These are phyloP conservation scores for Iris macrosiphon DNA, from an alignment of 106 monocot species.

Conservation along the genomic window DNA sequence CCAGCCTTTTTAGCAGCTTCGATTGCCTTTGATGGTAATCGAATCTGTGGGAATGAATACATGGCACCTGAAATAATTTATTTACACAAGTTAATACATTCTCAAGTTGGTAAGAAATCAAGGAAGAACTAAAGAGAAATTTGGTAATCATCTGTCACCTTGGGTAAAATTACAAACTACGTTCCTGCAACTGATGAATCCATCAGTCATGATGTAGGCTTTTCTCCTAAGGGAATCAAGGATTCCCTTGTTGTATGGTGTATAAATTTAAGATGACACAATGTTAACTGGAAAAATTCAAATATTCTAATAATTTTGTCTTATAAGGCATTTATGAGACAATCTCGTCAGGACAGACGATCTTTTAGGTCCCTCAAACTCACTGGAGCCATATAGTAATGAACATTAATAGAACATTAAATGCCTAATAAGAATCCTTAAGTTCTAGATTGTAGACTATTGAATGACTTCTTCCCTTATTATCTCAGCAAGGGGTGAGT, in stretches of 20 bases:
- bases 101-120: conserved; percentile 3
- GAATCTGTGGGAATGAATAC: conserved; percentile 99
- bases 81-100: neutral
- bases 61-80: conserved; percentile 75
- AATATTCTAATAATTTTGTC: no score
- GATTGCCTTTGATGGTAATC: conserved; percentile 80
- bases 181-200: conserved; percentile 97
- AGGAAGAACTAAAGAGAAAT: conserved; percentile 2
- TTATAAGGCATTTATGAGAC: no score
- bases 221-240: conserved; percentile 81
- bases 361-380: no score
- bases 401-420: no score
- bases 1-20: conserved; percentile 88
- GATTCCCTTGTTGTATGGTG: conserved; percentile 60
- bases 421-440: no score
- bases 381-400: no score
- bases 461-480: no score
- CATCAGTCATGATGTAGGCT: conserved; percentile 95
- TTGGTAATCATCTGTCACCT: conserved; percentile 31
- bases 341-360: no score
- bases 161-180: conserved; percentile 96
- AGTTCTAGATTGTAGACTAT: no score
- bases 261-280: conserved; percentile 2
- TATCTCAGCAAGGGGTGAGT: no score
- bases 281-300: no score